phyloP scores from a whole-genome alignment of 208 protist genomes.

The Herpetomonas samuelpessoai region DNA sequence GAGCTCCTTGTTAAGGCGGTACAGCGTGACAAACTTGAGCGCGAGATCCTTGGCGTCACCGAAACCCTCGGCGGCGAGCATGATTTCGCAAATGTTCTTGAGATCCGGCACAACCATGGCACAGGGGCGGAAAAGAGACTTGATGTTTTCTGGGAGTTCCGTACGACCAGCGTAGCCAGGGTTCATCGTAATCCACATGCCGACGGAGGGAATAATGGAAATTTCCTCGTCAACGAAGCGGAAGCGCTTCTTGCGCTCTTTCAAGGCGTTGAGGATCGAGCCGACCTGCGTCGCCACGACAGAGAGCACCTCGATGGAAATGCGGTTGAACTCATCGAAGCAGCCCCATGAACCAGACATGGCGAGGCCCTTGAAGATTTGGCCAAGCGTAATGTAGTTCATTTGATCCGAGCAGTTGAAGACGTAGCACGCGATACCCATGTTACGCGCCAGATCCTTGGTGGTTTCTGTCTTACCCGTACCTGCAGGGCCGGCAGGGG shows the following conservation, averaged over 20 bases:
- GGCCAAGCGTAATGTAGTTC: constrained; percentile 97
- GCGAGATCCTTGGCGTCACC: constrained; percentile 95
- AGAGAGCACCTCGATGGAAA: constrained; percentile 97
- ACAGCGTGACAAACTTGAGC: constrained; percentile 98
- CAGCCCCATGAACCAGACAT: constrained; percentile 97
- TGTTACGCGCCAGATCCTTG: constrained; percentile 94
- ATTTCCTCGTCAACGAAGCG: constrained; percentile 96
- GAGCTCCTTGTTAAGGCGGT: constrained; percentile 96
- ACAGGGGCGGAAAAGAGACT: constrained; percentile 96
- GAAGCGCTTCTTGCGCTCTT: constrained; percentile 94
- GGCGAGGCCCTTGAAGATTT: constrained; percentile 97
- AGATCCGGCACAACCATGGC: constrained; percentile 99
- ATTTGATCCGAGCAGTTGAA: constrained; percentile 99
- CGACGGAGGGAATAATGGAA: constrained; percentile 82
- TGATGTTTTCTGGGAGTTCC: constrained; percentile 97
- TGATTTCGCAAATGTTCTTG: constrained; percentile 99
- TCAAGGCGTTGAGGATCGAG: constrained; percentile 97
- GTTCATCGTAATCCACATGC: constrained; percentile 98
- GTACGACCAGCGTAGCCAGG: constrained; percentile 97
- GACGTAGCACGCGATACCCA: constrained; percentile 94
- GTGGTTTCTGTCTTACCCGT: constrained; percentile 96
- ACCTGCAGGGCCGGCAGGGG: constrained; percentile 91
- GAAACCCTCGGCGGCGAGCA: constrained; percentile 98
- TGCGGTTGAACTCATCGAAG: constrained; percentile 98
- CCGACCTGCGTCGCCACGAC: constrained; percentile 98